Conservation (phyloP, 73 alveolate genomes). For the Diophrys sp. region DNA sequence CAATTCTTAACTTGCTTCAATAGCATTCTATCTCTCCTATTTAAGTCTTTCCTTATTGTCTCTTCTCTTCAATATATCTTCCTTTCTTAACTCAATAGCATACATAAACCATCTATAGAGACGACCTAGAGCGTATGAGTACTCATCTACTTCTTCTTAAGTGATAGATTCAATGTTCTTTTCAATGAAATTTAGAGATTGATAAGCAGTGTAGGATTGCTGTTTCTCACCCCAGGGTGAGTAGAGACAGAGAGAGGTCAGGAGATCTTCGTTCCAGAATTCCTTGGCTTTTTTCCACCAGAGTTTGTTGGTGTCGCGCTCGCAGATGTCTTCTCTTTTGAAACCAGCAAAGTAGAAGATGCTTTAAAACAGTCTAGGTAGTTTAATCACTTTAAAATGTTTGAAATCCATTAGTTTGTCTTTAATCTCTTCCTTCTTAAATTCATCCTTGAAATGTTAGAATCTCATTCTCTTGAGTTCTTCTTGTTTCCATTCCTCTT, state of each 20-base stretch:
- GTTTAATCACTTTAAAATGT: slow-evolving; percentile 31
- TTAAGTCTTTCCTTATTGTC: slow-evolving; percentile 12
- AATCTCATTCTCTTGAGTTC: slow-evolving; percentile 23
- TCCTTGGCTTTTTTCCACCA: slow-evolving; percentile 56
- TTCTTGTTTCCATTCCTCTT: slow-evolving; percentile 22
- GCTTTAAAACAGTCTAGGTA: slow-evolving; percentile 28
- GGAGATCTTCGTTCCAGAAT: slow-evolving; percentile 20
- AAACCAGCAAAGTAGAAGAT: slow-evolving; percentile 36
- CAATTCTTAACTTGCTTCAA: slow-evolving; percentile 40
- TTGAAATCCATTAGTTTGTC: slow-evolving; percentile 27
- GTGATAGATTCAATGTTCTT: slow-evolving; percentile 19
- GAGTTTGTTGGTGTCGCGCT: slow-evolving; percentile 39
- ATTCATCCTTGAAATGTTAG: slow-evolving; percentile 18
- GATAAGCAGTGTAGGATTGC: slow-evolving; percentile 26
- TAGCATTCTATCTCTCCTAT: slow-evolving; percentile 56
- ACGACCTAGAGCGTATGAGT: slow-evolving; percentile 30
- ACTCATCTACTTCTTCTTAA: slow-evolving; percentile 49
- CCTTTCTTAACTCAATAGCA: slow-evolving; percentile 46
- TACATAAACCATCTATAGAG: slow-evolving; percentile 30
- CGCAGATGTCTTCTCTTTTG: slow-evolving; percentile 52
- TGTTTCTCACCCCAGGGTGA: slow-evolving; percentile 45
- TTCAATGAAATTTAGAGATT: slow-evolving; percentile 39
- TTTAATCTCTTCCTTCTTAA: slow-evolving; percentile 39
- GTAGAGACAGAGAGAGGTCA: slow-evolving; percentile 15
- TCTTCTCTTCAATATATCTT: slow-evolving; percentile 34